phyloP scores from a whole-genome alignment of 2,329 filamentous ascomycete genomes.

The Helminthosporium solani region DNA sequence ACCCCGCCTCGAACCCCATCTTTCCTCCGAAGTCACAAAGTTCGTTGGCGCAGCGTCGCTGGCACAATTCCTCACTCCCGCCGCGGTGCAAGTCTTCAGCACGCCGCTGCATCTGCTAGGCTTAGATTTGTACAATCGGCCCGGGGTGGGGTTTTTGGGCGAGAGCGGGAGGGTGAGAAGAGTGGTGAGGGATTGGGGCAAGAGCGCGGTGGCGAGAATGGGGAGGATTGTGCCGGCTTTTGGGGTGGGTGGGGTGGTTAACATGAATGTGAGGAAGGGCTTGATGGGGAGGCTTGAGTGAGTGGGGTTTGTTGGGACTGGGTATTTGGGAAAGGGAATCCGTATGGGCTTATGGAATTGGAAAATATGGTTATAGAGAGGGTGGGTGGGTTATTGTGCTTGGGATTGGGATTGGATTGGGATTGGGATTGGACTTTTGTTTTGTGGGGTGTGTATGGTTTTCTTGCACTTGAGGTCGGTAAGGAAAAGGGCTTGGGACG shows the following conservation, averaged over 20 bases:
- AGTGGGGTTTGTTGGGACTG: neutral
- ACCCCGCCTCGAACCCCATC: slow-evolving; percentile 56
- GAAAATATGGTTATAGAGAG: no score
- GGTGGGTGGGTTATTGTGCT: no score
- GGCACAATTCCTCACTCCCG: slow-evolving; percentile 80
- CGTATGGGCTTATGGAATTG: no score
- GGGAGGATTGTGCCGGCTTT: slow-evolving; percentile 86
- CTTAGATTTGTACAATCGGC: slow-evolving; percentile 80
- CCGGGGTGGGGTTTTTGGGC: slow-evolving; percentile 46
- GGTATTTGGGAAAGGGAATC: no score
- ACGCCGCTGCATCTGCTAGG: slow-evolving; percentile 86
- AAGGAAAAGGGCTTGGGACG: no score
- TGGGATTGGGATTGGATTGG: no score
- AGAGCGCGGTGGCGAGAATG: slow-evolving; percentile 73
- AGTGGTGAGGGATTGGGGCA: slow-evolving; percentile 73
- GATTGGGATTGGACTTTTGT: no score
- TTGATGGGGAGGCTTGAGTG: slow-evolving; percentile 58
- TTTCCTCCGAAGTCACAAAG: slow-evolving; percentile 51
- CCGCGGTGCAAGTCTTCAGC: slow-evolving; percentile 72
- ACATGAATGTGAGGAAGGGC: slow-evolving; percentile 66
- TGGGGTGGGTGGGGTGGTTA: slow-evolving; percentile 84
- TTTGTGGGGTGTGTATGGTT: no score
- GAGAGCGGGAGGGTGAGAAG: slow-evolving; percentile 61
- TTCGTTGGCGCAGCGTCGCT: slow-evolving; percentile 51
- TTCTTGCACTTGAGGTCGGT: no score